Evolutionary conservation across 176 grass and related monocot species (phyloP).

Genomic region (Rhipidocladum racemiflorum): DNA sequence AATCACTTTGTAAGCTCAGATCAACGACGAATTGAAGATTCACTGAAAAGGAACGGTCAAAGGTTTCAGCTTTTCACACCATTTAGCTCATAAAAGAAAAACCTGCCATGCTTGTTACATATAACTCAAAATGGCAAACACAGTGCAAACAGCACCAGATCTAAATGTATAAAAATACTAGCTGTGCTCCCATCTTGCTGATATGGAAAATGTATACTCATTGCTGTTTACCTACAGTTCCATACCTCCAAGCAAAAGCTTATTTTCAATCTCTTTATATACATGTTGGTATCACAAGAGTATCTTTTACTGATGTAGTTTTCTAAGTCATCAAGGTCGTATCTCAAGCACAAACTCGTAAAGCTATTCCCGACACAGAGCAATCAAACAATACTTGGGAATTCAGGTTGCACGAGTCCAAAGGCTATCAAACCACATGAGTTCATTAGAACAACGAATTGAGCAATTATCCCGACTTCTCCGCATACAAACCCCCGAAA

Average conservation of each 20-base stretch:
- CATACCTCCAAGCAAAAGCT: neutral
- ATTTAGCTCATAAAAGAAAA: neutral
- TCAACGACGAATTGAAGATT: constrained; percentile 6
- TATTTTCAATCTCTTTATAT: neutral
- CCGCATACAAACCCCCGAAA: neutral
- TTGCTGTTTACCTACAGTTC: neutral
- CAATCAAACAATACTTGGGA: neutral
- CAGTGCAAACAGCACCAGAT: neutral
- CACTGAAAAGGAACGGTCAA: neutral
- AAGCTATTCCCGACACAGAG: neutral
- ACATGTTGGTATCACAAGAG: neutral
- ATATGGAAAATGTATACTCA: neutral
- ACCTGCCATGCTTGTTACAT: neutral
- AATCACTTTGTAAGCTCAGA: neutral
- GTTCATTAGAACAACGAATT: neutral
- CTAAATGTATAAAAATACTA: neutral
- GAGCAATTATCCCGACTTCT: neutral
- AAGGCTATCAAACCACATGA: neutral
- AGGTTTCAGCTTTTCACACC: neutral
- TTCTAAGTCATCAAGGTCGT: neutral
- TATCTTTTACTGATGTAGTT: neutral
- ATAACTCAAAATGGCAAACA: neutral
- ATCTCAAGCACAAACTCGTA: neutral
- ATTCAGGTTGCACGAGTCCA: neutral
- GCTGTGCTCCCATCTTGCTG: neutral